These are phyloP conservation scores for Trypanosoma theileri DNA, from an alignment of 208 protist species.

Conservation along the genomic window DNA sequence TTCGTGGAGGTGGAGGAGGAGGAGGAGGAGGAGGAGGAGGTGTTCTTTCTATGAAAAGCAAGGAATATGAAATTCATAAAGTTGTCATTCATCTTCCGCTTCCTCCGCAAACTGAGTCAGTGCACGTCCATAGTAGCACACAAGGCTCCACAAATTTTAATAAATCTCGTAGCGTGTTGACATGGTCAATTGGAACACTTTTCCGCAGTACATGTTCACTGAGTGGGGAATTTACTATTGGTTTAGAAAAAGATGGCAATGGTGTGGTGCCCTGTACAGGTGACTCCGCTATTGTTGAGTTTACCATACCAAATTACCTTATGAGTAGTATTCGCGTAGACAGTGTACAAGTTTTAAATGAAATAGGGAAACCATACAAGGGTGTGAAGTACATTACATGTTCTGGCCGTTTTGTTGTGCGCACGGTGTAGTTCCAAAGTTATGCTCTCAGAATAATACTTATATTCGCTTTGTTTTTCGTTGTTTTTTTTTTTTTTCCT, in stretches of 20 bases:
- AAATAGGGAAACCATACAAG: slow-evolving; percentile 82
- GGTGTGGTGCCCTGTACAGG: slow-evolving; percentile 21
- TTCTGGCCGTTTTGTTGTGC: slow-evolving; percentile 81
- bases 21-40: no score
- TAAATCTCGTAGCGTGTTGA: slow-evolving; percentile 48
- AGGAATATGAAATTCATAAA: slow-evolving; percentile 58
- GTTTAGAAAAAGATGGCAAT: slow-evolving; percentile 25
- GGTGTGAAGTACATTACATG: slow-evolving; percentile 84
- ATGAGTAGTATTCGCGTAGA: slow-evolving; percentile 74
- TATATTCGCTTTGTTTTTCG: background rate
- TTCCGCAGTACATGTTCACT: slow-evolving; percentile 57
- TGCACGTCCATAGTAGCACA: slow-evolving; percentile 70
- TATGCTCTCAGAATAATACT: background rate
- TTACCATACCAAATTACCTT: slow-evolving; percentile 72
- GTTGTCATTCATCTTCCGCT: slow-evolving; percentile 72
- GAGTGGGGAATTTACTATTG: slow-evolving; percentile 68
- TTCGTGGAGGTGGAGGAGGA: slow-evolving; percentile 41
- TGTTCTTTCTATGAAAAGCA: slow-evolving; percentile 26
- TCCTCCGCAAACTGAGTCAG: slow-evolving; percentile 47
- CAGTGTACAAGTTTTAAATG: slow-evolving; percentile 81
- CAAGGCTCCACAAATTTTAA: slow-evolving; percentile 77
- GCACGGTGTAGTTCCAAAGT: slow-evolving; percentile 42
- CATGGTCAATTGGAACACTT: slow-evolving; percentile 82
- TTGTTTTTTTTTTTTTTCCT: slow-evolving; percentile 21
- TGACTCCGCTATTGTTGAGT: slow-evolving; percentile 55